A percentile compares a stretch with the other conserved stretches of the same genome.
phyloP scores from a whole-genome alignment of 345 rosid genomes.

The Salix dunnii region DNA sequence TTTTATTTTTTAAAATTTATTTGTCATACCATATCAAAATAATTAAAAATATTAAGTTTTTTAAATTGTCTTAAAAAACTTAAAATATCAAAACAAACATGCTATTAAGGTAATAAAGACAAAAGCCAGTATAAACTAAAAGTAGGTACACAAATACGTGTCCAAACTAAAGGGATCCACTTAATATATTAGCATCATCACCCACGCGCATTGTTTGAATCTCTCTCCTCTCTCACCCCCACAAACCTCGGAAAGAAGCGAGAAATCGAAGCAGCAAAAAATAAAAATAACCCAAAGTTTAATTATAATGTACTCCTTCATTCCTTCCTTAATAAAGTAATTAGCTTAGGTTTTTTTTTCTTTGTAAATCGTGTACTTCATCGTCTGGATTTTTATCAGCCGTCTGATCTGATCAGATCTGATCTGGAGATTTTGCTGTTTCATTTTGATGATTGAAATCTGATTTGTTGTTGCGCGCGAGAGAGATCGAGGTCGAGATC shows the following conservation, averaged over 20 bases:
- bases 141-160: constrained; percentile 11
- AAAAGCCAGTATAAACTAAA: neutral
- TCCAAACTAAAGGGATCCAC: neutral
- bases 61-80: too few species aligned
- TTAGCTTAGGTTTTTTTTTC: constrained; percentile 14
- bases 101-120: neutral
- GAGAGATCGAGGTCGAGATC: constrained; percentile 9
- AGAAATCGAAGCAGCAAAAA: neutral
- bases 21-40: neutral
- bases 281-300: too few species aligned
- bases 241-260: neutral
- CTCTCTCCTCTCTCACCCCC: neutral
- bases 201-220: neutral
- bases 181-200: neutral
- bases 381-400: neutral
- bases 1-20: neutral
- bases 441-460: constrained; percentile 17
- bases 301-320: neutral
- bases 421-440: constrained; percentile 15
- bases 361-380: neutral
- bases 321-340: too few species aligned
- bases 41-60: too few species aligned
- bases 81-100: too few species aligned
- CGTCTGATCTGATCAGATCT: constrained; percentile 32
- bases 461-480: neutral